A percentile compares a stretch with the other conserved stretches of the same genome.
phyloP scores from a whole-genome alignment of 306 rosid species.

The Citrullus colocynthis region DNA sequence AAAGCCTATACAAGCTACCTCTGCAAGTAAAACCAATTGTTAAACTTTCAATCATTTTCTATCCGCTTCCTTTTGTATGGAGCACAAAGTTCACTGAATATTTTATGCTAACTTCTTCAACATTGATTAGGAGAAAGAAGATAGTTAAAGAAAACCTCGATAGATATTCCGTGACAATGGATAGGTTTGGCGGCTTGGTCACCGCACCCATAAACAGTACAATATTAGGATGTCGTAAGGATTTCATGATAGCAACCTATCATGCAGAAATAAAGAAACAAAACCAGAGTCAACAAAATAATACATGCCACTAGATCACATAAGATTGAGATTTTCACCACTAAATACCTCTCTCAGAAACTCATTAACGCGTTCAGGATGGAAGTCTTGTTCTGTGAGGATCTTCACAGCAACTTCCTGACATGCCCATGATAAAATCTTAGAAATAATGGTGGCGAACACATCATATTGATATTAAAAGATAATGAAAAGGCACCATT shows the following conservation, averaged over 20 bases:
- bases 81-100: neutral
- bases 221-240: slow-evolving; percentile 88
- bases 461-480: neutral
- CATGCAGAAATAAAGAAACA: slow-evolving; percentile 16
- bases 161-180: slow-evolving; percentile 95
- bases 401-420: slow-evolving; percentile 99
- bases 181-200: slow-evolving; percentile 86
- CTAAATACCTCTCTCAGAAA: slow-evolving; percentile 78
- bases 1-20: slow-evolving; percentile 91
- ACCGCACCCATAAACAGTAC: slow-evolving; percentile 99
- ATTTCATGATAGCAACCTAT: slow-evolving; percentile 95
- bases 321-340: slow-evolving; percentile 9
- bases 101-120: neutral
- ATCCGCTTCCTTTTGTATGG: neutral
- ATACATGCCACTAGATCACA: neutral
- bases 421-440: slow-evolving; percentile 12
- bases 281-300: slow-evolving; percentile 14
- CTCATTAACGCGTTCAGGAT: slow-evolving; percentile 77
- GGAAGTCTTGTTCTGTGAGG: slow-evolving; percentile 95
- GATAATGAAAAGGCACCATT: neutral
- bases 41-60: slow-evolving; percentile 15
- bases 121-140: slow-evolving; percentile 5
- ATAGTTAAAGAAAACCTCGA: slow-evolving; percentile 50
- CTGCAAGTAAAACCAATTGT: slow-evolving; percentile 45
- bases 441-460: neutral